Evolutionary conservation across 2,329 filamentous ascomycete species (phyloP).

Genomic region (Cladorrhinum sp.): DNA sequence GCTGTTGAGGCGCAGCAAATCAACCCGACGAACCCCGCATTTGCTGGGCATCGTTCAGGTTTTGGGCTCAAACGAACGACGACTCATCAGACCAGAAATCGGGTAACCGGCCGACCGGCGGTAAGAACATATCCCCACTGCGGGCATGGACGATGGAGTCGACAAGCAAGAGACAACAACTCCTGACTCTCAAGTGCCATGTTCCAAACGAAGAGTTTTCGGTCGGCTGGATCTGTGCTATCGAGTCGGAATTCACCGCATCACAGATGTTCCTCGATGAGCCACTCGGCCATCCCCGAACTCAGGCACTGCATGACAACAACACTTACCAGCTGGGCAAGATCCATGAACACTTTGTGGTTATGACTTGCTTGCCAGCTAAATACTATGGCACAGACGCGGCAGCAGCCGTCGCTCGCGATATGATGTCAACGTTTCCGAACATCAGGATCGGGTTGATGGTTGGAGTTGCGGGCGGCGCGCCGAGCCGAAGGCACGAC

Average conservation of each 20-base stretch:
- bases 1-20: too few relatives aligned
- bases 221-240: slow-evolving; percentile 16
- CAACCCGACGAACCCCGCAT: too few relatives aligned
- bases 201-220: slow-evolving; percentile 3
- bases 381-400: slow-evolving; percentile 28
- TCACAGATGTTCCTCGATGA: slow-evolving; percentile 11
- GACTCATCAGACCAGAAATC: too few relatives aligned
- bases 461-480: slow-evolving; percentile 38
- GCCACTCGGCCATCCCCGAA: background rate
- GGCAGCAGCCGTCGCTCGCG: slow-evolving; percentile 28
- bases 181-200: too few relatives aligned
- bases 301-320: background rate
- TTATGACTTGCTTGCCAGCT: slow-evolving; percentile 15
- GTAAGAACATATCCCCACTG: too few relatives aligned
- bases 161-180: too few relatives aligned
- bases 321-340: background rate
- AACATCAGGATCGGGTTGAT: slow-evolving; percentile 30
- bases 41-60: too few relatives aligned
- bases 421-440: slow-evolving; percentile 32
- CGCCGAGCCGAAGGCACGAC: slow-evolving; percentile 36
- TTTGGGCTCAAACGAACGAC: too few relatives aligned
- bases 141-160: too few relatives aligned
- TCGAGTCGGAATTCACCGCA: slow-evolving; percentile 5
- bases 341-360: background rate
- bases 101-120: too few relatives aligned